These are phyloP conservation scores for Paracamarosporium sp. DNA, from an alignment of 2,329 filamentous ascomycete genomes.

Conservation along the genomic window DNA sequence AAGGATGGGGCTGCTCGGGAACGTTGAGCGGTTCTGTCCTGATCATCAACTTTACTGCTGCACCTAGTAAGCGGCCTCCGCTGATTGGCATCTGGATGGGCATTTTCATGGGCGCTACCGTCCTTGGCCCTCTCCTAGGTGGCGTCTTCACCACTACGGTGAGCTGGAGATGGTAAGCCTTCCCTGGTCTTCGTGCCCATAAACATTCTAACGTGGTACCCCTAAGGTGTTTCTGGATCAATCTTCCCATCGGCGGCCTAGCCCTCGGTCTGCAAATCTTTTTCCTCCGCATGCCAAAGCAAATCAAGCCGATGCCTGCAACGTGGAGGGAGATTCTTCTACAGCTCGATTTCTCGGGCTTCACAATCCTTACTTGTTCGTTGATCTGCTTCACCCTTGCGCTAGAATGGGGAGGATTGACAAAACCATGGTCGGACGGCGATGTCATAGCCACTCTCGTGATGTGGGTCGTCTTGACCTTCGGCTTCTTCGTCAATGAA, in stretches of 20 bases:
- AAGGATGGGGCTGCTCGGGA: conserved; percentile 46
- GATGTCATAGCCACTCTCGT: conserved; percentile 49
- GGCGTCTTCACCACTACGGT: conserved; percentile 48
- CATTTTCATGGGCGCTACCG: conserved; percentile 26
- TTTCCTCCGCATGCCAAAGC: conserved; percentile 25
- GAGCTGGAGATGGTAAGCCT: not conserved
- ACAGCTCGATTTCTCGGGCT: conserved; percentile 49
- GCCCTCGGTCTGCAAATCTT: conserved; percentile 26
- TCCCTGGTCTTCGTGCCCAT: not conserved
- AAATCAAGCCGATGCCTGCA: conserved; percentile 29
- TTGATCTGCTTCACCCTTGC: conserved; percentile 51
- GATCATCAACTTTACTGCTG: conserved; percentile 42
- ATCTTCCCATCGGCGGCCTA: not conserved
- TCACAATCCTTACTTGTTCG: conserved; percentile 40
- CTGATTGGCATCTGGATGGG: conserved; percentile 27
- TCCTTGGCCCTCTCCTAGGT: conserved; percentile 48
- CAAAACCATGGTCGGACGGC: conserved; percentile 45
- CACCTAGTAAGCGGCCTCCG: conserved; percentile 48
- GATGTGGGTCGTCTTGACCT: conserved; percentile 40
- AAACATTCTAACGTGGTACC: not conserved
- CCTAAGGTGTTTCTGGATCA: not conserved
- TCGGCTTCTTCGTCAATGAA: conserved; percentile 43
- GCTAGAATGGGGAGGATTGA: conserved; percentile 52
- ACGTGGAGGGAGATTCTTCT: conserved; percentile 37
- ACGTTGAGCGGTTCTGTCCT: conserved; percentile 40